These are phyloP conservation scores for Salix exigua DNA, from an alignment of 345 rosid genomes.

Conservation along the genomic window DNA sequence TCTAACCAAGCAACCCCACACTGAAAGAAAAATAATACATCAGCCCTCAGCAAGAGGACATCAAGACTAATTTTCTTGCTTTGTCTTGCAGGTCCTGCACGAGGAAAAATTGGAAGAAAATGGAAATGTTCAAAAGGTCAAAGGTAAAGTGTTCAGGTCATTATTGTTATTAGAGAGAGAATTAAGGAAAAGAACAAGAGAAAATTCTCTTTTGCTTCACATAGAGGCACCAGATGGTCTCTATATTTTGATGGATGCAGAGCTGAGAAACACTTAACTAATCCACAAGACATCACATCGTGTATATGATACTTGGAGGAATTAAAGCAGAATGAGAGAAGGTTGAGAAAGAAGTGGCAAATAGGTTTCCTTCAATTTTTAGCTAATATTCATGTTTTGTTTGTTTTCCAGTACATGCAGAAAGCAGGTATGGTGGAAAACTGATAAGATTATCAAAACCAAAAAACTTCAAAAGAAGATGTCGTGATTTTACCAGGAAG, in stretches of 20 bases:
- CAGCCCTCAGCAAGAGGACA: constrained; percentile 2
- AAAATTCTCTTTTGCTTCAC: background rate
- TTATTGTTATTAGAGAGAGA: background rate
- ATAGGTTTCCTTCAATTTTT: background rate
- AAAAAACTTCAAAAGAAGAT: constrained; percentile 43
- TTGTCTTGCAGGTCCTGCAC: constrained; percentile 52
- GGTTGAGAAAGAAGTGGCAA: background rate
- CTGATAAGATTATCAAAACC: constrained; percentile 37
- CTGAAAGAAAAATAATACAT: constrained; percentile 3
- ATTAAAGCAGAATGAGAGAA: background rate
- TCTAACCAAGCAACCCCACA: background rate
- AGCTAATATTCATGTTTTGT: background rate
- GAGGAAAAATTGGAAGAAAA: constrained; percentile 37
- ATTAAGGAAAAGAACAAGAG: background rate
- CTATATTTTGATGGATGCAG: background rate
- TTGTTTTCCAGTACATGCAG: constrained; percentile 36
- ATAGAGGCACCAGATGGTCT: background rate
- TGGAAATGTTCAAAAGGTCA: constrained; percentile 26
- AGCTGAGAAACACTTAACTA: background rate
- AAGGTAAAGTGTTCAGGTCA: constrained; percentile 34
- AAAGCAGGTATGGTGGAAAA: constrained; percentile 34
- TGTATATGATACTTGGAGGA: background rate
- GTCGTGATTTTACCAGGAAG: constrained; percentile 42
- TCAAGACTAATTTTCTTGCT: constrained; percentile 14
- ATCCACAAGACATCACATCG: background rate